A percentile compares a stretch with the other conserved stretches of the same genome.
phyloP scores from a whole-genome alignment of 176 grass and related monocot genomes.

The Coix lacrymajobi region DNA sequence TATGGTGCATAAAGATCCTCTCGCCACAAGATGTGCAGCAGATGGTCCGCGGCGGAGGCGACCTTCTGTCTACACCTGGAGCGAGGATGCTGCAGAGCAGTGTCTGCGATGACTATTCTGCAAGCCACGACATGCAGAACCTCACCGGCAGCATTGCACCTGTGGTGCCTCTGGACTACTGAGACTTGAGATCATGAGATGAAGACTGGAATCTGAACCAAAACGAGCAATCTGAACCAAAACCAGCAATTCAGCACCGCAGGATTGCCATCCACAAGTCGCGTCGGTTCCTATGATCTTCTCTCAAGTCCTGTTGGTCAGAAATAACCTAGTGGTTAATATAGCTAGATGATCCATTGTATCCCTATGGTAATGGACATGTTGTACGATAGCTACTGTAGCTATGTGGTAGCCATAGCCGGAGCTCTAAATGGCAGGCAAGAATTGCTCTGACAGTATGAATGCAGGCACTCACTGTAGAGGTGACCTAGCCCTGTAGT shows the following conservation, averaged over 20 bases:
- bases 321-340: constrained; percentile 36
- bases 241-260: not conserved
- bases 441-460: not conserved
- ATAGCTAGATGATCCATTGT: constrained; percentile 38
- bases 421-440: constrained; percentile 5
- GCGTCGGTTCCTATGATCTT: not conserved
- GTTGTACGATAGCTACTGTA: constrained; percentile 27
- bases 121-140: constrained; percentile 52
- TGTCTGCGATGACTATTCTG: constrained; percentile 44
- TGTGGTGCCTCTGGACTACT: constrained; percentile 62
- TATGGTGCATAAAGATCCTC: constrained; percentile 90
- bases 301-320: not conserved
- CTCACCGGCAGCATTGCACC: constrained; percentile 46
- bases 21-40: constrained; percentile 75
- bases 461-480: constrained; percentile 23
- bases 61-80: constrained; percentile 46
- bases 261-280: not conserved
- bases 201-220: not conserved
- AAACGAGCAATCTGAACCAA: not conserved
- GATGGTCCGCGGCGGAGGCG: constrained; percentile 51
- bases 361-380: constrained; percentile 23
- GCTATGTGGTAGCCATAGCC: constrained; percentile 7
- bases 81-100: constrained; percentile 35
- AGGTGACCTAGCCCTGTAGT: constrained; percentile 22
- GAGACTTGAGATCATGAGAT: constrained; percentile 26